A percentile compares a stretch with the other conserved stretches of the same genome.
These are phyloP conservation scores for Arthrinium puccinioides DNA, from an alignment of 2,329 filamentous ascomycete species.

Conservation along the genomic window DNA sequence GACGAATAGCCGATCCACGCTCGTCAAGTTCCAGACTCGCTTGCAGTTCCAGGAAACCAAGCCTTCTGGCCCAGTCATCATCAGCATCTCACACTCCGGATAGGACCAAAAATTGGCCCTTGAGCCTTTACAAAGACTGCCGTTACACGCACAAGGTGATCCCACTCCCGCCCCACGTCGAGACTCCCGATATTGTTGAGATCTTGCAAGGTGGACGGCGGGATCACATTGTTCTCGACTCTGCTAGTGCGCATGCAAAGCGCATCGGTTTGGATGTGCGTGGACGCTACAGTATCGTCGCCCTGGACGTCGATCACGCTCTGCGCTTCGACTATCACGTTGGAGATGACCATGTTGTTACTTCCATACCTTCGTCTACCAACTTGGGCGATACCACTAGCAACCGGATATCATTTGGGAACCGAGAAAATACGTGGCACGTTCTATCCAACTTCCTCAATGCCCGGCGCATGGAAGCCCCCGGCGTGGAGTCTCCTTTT, in stretches of 20 bases:
- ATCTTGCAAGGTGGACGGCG: conserved; percentile 29
- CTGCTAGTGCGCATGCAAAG: conserved; percentile 44
- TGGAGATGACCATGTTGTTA: conserved; percentile 33
- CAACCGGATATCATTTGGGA: conserved; percentile 17
- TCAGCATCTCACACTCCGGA: background rate
- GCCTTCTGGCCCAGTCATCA: conserved; percentile 21
- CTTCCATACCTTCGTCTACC: conserved; percentile 15
- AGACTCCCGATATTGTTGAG: conserved; percentile 49
- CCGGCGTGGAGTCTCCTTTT: conserved; percentile 46
- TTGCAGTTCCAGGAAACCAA: conserved; percentile 23
- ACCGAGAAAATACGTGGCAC: conserved; percentile 37
- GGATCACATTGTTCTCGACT: conserved; percentile 52
- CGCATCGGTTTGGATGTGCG: conserved; percentile 35
- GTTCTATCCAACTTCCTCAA: conserved; percentile 38
- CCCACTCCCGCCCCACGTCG: conserved; percentile 34
- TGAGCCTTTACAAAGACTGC: conserved; percentile 12
- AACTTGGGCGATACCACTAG: conserved; percentile 6
- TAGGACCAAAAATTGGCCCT: background rate
- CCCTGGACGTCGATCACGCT: conserved; percentile 51
- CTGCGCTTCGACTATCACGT: conserved; percentile 50
- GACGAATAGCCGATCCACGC: conserved; percentile 4
- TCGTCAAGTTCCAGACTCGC: too few species aligned
- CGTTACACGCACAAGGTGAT: conserved; percentile 34
- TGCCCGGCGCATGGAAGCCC: conserved; percentile 13
- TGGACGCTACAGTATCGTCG: conserved; percentile 69